Evolutionary conservation across 345 rosid genomes (phyloP), one percentile per base, ranked within the genome.

Genomic region (Eucalyptus erythrocorys): DNA sequence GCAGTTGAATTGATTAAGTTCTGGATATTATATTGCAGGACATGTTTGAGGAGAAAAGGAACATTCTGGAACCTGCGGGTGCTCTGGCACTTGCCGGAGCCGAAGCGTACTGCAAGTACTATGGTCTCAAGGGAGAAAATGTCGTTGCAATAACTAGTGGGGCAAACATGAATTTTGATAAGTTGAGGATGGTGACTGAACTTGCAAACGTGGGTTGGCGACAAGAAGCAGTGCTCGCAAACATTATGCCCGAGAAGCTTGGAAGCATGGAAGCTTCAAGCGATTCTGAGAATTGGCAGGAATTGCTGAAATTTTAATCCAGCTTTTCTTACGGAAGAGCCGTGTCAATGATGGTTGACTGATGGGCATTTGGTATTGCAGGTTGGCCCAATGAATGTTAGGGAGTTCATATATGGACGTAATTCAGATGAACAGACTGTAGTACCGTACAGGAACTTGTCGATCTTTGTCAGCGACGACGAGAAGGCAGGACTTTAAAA

Each of bases 21-120:
- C 84, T 76, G 84, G 30, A 40, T 76, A 76, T 76, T 76, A 76
- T 76, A 80, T 90, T 93, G 85, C 94, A 98, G 99, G 98, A 95
- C 92, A 95, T 98, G 99, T 96, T 95, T 92, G 99, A 97, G 94
- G 99, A 98, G 96, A 95, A 96, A 92, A 93, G 98, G 89, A 98
- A 92, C 93, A 97, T 97, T 91, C 87, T 98, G 87, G 99, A 98
- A 92, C 99, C 99, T 89, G 99, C 99, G 21, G 99, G 99, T 42
- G 99, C 99, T 43, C 97, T 98, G 88, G 94, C 99, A 10, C 95
- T 98, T 90, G 99, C 99, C 81, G 99, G 99, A 86, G 98, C 98
- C 47, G 98, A 98, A 94, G 99, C 99, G 86, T 98, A 98, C 90
- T 98, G 99, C 92, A 96, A 94, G 89, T 98, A 97, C 86, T 96